Percentiles rank a stretch among this genome's conserved stretches.
phyloP scores from a whole-genome alignment of 2,329 filamentous ascomycete genomes.

The Aspergillus glaucus region DNA sequence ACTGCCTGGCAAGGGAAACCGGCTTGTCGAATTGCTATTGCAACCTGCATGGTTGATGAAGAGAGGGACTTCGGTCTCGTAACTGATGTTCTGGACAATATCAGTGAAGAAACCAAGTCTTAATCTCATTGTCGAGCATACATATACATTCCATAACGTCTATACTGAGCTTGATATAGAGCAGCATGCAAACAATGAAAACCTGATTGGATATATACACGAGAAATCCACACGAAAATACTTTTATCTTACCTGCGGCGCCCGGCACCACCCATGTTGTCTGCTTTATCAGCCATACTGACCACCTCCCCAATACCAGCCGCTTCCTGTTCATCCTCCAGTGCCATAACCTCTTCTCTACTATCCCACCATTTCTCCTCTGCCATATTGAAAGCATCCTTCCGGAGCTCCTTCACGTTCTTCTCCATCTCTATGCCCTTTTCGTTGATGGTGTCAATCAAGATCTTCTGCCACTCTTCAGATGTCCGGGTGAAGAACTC shows the following conservation, averaged over 20 bases:
- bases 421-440: slow-evolving; percentile 53
- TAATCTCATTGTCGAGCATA: not conserved
- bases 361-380: slow-evolving; percentile 99
- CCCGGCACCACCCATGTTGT: slow-evolving; percentile 43
- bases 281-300: slow-evolving; percentile 67
- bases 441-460: slow-evolving; percentile 68
- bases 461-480: slow-evolving; percentile 80
- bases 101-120: slow-evolving; percentile 18
- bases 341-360: slow-evolving; percentile 79
- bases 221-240: slow-evolving; percentile 3
- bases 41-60: slow-evolving; percentile 73
- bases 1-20: slow-evolving; percentile 68
- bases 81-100: slow-evolving; percentile 52
- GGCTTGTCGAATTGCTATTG: slow-evolving; percentile 77
- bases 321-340: slow-evolving; percentile 95
- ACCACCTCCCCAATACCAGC: slow-evolving; percentile 94
- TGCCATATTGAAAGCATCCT: slow-evolving; percentile 79
- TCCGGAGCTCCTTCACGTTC: slow-evolving; percentile 84
- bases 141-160: not conserved
- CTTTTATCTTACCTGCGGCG: slow-evolving; percentile 36
- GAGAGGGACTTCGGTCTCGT: slow-evolving; percentile 62
- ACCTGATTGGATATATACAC: not conserved
- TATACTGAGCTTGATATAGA: not conserved
- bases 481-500: slow-evolving; percentile 90
- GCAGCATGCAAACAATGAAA: not conserved